These are phyloP conservation scores for Malassezia japonica DNA, from an alignment of 1,284 basidiomycete genomes.

Conservation along the genomic window DNA sequence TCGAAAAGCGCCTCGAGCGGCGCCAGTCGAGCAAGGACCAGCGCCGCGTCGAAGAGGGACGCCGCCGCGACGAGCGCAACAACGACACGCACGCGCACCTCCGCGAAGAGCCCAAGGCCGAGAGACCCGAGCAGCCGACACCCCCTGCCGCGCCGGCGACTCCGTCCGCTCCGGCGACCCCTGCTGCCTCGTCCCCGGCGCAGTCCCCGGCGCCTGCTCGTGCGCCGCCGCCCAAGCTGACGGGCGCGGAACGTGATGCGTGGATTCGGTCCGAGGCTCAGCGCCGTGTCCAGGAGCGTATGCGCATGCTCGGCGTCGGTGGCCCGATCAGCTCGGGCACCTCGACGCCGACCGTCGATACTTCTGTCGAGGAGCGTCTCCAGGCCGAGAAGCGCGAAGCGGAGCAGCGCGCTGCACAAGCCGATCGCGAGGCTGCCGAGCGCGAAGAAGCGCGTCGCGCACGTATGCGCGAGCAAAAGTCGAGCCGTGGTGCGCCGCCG, in stretches of 20 bases:
- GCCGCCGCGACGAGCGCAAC: conserved; percentile 76
- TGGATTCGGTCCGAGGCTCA: conserved; percentile 74
- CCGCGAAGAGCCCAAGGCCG: conserved; percentile 8
- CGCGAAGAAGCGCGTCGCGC: conserved; percentile 42
- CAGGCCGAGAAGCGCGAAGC: conserved; percentile 41
- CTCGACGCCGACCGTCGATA: conserved; percentile 22
- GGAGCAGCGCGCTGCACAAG: conserved; percentile 35
- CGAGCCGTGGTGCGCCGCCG: conserved; percentile 14
- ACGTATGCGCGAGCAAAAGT: conserved; percentile 34
- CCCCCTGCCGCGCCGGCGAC: background rate
- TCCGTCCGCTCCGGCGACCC: background rate
- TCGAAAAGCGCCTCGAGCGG: conserved; percentile 74
- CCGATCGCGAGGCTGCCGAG: conserved; percentile 42
- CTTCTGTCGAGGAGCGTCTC: conserved; percentile 39
- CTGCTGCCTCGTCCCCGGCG: background rate
- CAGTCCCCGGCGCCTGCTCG: conserved; percentile 45
- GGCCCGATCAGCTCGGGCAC: conserved; percentile 44
- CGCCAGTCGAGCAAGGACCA: conserved; percentile 69
- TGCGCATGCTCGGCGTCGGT: conserved; percentile 69
- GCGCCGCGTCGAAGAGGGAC: conserved; percentile 49
- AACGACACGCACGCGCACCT: conserved; percentile 55
- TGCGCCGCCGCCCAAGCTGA: conserved; percentile 60
- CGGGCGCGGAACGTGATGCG: conserved; percentile 70
- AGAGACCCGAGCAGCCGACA: conserved; percentile 13
- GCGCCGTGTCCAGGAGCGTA: conserved; percentile 72